phyloP scores from a whole-genome alignment of 2,329 filamentous ascomycete species.

The Fusarium devonianum region DNA sequence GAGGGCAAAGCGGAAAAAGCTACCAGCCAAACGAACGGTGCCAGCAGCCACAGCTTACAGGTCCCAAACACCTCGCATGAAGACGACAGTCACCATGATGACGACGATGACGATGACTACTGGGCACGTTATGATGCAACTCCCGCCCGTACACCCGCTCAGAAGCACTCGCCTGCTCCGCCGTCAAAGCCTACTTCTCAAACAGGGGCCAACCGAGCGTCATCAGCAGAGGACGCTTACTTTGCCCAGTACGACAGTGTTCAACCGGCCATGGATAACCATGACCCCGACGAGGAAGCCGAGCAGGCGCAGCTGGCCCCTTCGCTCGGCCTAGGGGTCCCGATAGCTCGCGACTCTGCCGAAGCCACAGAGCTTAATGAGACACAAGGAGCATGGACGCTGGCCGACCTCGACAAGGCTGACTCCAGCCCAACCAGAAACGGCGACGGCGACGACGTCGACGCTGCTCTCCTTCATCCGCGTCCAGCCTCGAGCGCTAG shows the following conservation, averaged over 20 bases:
- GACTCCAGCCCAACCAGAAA: constrained; percentile 42
- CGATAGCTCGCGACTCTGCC: constrained; percentile 18
- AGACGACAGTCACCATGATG: constrained; percentile 71
- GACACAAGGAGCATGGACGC: constrained; percentile 51
- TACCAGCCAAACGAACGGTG: constrained; percentile 19
- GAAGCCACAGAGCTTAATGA: constrained; percentile 38
- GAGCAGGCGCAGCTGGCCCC: constrained; percentile 44
- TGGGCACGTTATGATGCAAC: constrained; percentile 82
- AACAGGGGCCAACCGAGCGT: constrained; percentile 31
- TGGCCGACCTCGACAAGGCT: constrained; percentile 53
- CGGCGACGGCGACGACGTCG: constrained; percentile 43
- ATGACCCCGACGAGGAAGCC: constrained; percentile 77
- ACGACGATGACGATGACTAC: constrained; percentile 79
- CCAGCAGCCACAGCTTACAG: constrained; percentile 22
- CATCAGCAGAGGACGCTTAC: constrained; percentile 71
- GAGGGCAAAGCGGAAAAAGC: constrained; percentile 43
- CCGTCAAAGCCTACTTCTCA: constrained; percentile 40
- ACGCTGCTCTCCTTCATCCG: constrained; percentile 60
- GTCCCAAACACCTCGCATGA: constrained; percentile 25
- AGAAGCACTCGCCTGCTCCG: constrained; percentile 70
- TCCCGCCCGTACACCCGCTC: constrained; percentile 68
- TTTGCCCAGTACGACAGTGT: constrained; percentile 80
- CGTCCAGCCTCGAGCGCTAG: constrained; percentile 65
- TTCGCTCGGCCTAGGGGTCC: constrained; percentile 42
- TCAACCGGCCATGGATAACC: constrained; percentile 80